phyloP scores from a whole-genome alignment of 495 filamentous ascomycete species.

The Penicillium daleae region DNA sequence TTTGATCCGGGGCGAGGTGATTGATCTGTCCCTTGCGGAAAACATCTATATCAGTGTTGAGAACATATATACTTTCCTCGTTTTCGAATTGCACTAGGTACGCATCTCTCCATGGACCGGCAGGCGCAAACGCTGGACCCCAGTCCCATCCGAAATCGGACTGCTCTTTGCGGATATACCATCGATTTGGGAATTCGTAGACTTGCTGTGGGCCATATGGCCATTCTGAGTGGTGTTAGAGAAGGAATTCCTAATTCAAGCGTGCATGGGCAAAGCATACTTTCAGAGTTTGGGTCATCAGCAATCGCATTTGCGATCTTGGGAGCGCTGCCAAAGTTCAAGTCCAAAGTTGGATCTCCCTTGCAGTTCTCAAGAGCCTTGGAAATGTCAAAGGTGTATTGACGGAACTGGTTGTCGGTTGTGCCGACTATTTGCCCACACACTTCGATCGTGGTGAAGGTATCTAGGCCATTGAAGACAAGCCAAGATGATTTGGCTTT shows the following conservation, averaged over 20 bases:
- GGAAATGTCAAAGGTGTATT: slow-evolving; percentile 70
- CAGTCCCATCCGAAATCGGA: slow-evolving; percentile 76
- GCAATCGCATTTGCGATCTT: slow-evolving; percentile 59
- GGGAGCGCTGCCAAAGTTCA: slow-evolving; percentile 61
- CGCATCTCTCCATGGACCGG: slow-evolving; percentile 68
- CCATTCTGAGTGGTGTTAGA: slow-evolving; percentile 41
- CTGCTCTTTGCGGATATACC: slow-evolving; percentile 71
- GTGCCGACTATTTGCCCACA: slow-evolving; percentile 63
- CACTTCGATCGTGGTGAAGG: slow-evolving; percentile 63
- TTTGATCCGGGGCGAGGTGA: slow-evolving; percentile 62
- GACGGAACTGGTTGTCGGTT: slow-evolving; percentile 73
- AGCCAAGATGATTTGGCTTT: slow-evolving; percentile 51
- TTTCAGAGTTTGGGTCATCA: slow-evolving; percentile 55
- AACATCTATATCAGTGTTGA: slow-evolving; percentile 64
- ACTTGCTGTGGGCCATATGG: slow-evolving; percentile 46
- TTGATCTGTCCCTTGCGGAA: slow-evolving; percentile 64
- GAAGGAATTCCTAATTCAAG: neutral
- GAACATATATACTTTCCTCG: slow-evolving; percentile 50
- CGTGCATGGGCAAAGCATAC: slow-evolving; percentile 20
- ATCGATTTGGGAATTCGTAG: slow-evolving; percentile 56
- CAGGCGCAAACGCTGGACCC: slow-evolving; percentile 68
- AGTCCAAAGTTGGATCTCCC: slow-evolving; percentile 43
- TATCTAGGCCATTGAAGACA: slow-evolving; percentile 69
- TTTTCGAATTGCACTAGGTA: slow-evolving; percentile 58
- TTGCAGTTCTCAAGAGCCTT: slow-evolving; percentile 51